Conservation (phyloP, 371 early-diverging fungal genomes). For the Lichtheimia corymbifera region DNA sequence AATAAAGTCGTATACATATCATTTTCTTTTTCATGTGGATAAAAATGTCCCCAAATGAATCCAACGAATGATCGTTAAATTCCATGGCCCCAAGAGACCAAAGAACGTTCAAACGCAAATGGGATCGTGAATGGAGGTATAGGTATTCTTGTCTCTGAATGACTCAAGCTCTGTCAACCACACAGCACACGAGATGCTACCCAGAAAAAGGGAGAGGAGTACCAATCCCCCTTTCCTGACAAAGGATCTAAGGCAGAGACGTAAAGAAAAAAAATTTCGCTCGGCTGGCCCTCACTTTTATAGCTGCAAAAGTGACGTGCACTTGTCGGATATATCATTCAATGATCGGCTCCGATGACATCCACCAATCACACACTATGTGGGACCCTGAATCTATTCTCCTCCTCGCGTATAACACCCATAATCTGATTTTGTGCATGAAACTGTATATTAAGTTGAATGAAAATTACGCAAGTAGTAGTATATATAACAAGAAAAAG, state of each 20-base stretch:
- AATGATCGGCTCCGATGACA: too few species aligned
- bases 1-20: conserved; percentile 1
- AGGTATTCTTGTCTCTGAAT: conserved; percentile 46
- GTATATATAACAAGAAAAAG: neutral
- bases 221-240: conserved; percentile 23
- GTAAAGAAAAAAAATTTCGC: conserved; percentile 9
- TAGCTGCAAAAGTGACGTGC: too few species aligned
- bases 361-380: too few species aligned
- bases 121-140: conserved; percentile 46
- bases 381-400: too few species aligned
- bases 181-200: conserved; percentile 29
- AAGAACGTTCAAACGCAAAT: conserved; percentile 6
- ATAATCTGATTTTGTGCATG: too few species aligned
- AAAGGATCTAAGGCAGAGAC: conserved; percentile 55
- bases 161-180: conserved; percentile 53
- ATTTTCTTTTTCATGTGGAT: conserved; percentile 15
- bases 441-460: too few species aligned
- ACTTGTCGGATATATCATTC: too few species aligned
- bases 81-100: conserved; percentile 4
- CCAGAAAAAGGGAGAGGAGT: conserved; percentile 8
- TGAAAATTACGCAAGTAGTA: too few species aligned
- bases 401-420: too few species aligned
- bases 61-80: conserved; percentile 25
- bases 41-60: conserved; percentile 41
- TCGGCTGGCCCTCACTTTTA: neutral